A percentile compares a stretch with the other conserved stretches of the same genome.
Conservation (phyloP, 345 rosid species). For the Noccaea bulbosa region DNA sequence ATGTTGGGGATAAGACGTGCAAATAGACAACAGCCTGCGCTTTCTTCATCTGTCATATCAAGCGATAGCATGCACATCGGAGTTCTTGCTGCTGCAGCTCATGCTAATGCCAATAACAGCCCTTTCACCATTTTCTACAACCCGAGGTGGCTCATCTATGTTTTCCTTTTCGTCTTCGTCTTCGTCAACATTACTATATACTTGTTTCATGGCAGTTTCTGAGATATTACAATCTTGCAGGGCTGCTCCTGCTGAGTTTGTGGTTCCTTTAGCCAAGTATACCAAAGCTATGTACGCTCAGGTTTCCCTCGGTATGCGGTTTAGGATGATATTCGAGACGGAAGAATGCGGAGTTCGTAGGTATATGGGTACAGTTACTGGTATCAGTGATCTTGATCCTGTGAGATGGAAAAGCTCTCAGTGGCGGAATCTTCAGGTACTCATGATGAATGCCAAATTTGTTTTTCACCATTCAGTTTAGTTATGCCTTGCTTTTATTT, state of each 20-base stretch:
- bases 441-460: conserved; percentile 12
- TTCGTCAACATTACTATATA: conserved; percentile 1
- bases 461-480: conserved; percentile 19
- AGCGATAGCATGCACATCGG: conserved; percentile 99
- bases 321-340: conserved; percentile 98
- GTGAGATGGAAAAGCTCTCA: conserved; percentile 94
- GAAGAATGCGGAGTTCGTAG: conserved; percentile 96
- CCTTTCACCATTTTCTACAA: conserved; percentile 92
- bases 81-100: conserved; percentile 99
- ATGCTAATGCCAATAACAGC: conserved; percentile 92
- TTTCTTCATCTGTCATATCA: conserved; percentile 92
- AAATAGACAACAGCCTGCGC: conserved; percentile 86
- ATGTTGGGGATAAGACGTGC: conserved; percentile 87
- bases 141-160: conserved; percentile 66
- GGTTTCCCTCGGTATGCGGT: conserved; percentile 92
- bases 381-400: conserved; percentile 83
- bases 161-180: conserved; percentile 2
- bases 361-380: conserved; percentile 96
- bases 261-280: conserved; percentile 93
- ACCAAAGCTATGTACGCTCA: conserved; percentile 85
- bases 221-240: conserved; percentile 48
- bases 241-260: conserved; percentile 98
- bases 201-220: conserved; percentile 24
- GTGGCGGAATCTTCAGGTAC: conserved; percentile 98
- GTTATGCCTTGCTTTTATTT: conserved; percentile 1